Evolutionary conservation across 345 rosid species (phyloP).

Genomic region (Diplotaxis tenuifolia): DNA sequence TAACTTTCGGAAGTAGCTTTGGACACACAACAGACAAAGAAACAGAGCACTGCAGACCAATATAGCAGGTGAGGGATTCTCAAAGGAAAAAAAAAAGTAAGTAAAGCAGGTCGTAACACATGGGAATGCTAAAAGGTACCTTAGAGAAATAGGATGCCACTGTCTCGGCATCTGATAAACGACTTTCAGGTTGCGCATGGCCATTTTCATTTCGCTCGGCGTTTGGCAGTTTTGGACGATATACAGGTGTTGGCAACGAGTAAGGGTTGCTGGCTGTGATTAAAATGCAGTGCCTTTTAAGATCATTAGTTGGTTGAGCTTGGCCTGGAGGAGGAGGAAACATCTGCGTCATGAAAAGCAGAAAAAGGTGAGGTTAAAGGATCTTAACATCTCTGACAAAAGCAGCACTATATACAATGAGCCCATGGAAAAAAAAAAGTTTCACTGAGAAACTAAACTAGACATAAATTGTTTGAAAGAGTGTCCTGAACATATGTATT

Average conservation of each 20-base stretch:
- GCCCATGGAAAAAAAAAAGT: not conserved
- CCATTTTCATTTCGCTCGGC: constrained; percentile 60
- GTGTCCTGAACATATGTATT: not conserved
- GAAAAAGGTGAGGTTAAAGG: constrained; percentile 21
- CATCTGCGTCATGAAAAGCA: constrained; percentile 54
- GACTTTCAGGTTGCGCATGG: constrained; percentile 60
- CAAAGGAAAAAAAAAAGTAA: not conserved
- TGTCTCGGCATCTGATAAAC: constrained; percentile 86
- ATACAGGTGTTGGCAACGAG: constrained; percentile 92
- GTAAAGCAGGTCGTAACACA: not conserved
- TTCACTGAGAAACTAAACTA: constrained; percentile 10
- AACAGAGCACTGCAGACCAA: constrained; percentile 63
- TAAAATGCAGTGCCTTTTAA: constrained; percentile 82
- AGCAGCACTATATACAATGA: constrained; percentile 10
- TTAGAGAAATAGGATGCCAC: constrained; percentile 70
- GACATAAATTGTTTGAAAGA: constrained; percentile 10
- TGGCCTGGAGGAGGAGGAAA: constrained; percentile 67
- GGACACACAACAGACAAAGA: constrained; percentile 92
- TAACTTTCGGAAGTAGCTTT: constrained; percentile 82
- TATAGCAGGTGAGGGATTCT: constrained; percentile 31
- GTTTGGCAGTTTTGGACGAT: constrained; percentile 64
- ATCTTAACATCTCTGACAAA: constrained; percentile 6
- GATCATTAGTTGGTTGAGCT: constrained; percentile 63
- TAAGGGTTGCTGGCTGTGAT: constrained; percentile 91
- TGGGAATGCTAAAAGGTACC: constrained; percentile 41